Evolutionary conservation across 2,329 filamentous ascomycete genomes (phyloP).

Genomic region (Phymatotrichopsis omnivora): DNA sequence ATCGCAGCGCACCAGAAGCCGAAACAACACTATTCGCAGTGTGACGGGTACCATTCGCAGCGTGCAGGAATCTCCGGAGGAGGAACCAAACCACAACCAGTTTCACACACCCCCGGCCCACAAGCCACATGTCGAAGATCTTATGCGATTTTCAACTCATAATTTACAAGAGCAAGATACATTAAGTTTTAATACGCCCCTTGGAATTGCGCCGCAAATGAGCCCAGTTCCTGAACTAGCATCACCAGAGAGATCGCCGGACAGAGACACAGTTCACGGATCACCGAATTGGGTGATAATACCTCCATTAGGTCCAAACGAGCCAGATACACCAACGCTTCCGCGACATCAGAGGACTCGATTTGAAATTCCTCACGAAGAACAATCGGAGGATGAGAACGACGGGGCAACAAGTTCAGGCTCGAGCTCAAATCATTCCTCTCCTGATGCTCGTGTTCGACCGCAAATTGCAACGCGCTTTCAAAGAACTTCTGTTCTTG

Average conservation of each 20-base stretch:
- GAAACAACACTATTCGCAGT: constrained; percentile 16
- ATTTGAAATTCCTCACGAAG: too few species aligned
- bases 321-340: constrained; percentile 22
- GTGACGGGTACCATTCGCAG: constrained; percentile 16
- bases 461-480: constrained; percentile 21
- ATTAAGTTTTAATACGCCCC: constrained; percentile 2
- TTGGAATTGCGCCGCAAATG: constrained; percentile 12
- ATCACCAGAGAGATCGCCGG: constrained; percentile 12
- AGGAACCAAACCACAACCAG: constrained; percentile 15
- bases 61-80: too few species aligned
- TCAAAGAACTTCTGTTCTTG: constrained; percentile 15
- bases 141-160: constrained; percentile 19
- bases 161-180: constrained; percentile 16
- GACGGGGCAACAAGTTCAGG: constrained; percentile 7
- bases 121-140: constrained; percentile 10
- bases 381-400: constrained; percentile 13
- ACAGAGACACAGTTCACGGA: constrained; percentile 5
- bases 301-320: too few species aligned
- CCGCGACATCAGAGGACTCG: constrained; percentile 16
- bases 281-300: constrained; percentile 23
- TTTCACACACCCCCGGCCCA: constrained; percentile 4
- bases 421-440: constrained; percentile 16
- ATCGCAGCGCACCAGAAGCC: constrained; percentile 19
- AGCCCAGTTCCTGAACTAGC: constrained; percentile 17
- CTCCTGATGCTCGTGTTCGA: constrained; percentile 19